Evolutionary conservation across 1,284 basidiomycete genomes (phyloP).

Genomic region (Ustilago esculenta): DNA sequence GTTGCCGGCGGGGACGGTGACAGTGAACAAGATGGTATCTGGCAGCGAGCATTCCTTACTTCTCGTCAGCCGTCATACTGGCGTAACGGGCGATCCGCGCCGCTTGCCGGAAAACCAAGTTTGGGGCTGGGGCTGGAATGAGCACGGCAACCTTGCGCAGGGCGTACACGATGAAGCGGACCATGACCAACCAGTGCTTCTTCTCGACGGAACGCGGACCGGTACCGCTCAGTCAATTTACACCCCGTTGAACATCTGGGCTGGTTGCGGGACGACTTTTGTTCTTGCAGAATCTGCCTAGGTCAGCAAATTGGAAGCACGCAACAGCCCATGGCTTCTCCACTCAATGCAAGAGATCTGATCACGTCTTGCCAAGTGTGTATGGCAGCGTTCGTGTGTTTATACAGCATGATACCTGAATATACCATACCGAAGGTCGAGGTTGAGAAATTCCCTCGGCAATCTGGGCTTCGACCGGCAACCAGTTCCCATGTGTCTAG

Average conservation of each 20-base stretch:
- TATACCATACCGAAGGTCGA: neutral
- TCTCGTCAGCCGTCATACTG: constrained; percentile 2
- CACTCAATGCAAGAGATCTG: neutral
- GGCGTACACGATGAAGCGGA: constrained; percentile 35
- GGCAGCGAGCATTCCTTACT: constrained; percentile 51
- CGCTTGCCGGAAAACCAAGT: constrained; percentile 1
- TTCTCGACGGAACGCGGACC: constrained; percentile 33
- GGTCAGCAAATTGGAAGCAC: no score
- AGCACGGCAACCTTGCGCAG: constrained; percentile 53
- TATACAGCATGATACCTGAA: no score
- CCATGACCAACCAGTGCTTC: constrained; percentile 14
- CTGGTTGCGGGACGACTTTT: constrained; percentile 44
- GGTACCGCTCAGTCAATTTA: constrained; percentile 10
- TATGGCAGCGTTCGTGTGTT: no score
- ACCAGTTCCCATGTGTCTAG: no score
- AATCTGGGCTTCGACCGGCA: constrained; percentile 1
- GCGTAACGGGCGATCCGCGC: neutral
- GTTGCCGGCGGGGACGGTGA: neutral
- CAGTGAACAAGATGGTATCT: constrained; percentile 25
- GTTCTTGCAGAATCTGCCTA: constrained; percentile 19
- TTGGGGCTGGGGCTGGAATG: constrained; percentile 52
- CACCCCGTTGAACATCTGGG: constrained; percentile 36
- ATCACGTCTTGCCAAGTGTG: no score
- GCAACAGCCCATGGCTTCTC: neutral
- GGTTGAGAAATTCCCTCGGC: neutral